phyloP scores from a whole-genome alignment of 352 stramenopile species.

The Phytophthora kernoviae region DNA sequence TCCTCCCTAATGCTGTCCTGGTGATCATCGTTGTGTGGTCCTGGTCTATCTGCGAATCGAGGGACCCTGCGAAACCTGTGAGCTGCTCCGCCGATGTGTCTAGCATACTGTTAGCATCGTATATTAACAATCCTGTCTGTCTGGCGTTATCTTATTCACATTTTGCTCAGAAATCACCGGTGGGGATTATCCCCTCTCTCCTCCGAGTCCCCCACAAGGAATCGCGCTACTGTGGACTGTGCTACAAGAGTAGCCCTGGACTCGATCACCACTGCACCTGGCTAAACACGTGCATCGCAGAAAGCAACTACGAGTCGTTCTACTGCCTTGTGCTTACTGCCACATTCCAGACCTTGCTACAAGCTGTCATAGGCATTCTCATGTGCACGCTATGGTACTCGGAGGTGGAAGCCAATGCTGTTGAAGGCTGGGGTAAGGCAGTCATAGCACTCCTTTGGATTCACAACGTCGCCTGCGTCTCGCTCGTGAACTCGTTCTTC shows the following conservation, averaged over 20 bases:
- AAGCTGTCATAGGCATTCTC: constrained; percentile 73
- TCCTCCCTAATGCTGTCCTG: constrained; percentile 66
- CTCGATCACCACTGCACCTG: constrained; percentile 89
- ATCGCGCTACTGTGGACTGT: constrained; percentile 82
- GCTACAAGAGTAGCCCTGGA: constrained; percentile 80
- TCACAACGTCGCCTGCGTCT: constrained; percentile 69
- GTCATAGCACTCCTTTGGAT: constrained; percentile 71
- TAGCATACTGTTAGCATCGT: background rate
- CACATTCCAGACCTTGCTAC: constrained; percentile 60
- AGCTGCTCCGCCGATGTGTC: constrained; percentile 1
- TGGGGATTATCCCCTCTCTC: constrained; percentile 29
- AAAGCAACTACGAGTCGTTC: constrained; percentile 86
- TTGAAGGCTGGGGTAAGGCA: constrained; percentile 43
- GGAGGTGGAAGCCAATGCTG: constrained; percentile 48
- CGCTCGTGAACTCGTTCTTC: constrained; percentile 69
- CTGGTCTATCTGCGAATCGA: constrained; percentile 73
- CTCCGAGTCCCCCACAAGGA: constrained; percentile 64
- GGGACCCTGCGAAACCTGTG: constrained; percentile 64
- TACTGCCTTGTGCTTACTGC: constrained; percentile 74
- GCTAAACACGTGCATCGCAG: constrained; percentile 88
- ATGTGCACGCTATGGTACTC: constrained; percentile 78
- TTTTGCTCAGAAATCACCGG: constrained; percentile 35
- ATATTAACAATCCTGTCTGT: background rate
- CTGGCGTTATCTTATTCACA: background rate
- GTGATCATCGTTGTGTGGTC: constrained; percentile 58